Conservation (phyloP, 192 early-diverging fungal species). For the Neocallimastix lanati region DNA sequence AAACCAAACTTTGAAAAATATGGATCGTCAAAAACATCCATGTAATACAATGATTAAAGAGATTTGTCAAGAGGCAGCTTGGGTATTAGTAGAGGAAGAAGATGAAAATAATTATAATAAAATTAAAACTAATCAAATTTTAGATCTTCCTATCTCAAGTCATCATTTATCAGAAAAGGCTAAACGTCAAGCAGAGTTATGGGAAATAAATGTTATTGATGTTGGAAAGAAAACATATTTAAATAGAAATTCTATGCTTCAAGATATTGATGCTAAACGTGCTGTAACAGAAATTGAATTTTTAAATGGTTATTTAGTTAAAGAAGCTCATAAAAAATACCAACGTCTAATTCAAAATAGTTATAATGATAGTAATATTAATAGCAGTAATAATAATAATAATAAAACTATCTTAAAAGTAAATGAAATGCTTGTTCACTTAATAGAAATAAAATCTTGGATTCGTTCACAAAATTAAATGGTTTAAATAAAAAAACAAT, state of each 20-base stretch:
- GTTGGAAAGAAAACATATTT: background rate
- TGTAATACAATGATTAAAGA: background rate
- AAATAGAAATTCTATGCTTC: background rate
- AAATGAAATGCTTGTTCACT: background rate
- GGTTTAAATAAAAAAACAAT: too few relatives aligned
- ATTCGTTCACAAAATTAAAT: background rate
- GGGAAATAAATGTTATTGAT: background rate
- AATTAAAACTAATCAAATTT: background rate
- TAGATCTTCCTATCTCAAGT: background rate
- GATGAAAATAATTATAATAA: background rate
- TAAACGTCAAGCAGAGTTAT: background rate
- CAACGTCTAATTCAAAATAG: background rate
- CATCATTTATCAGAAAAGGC: background rate
- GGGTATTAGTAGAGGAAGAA: background rate
- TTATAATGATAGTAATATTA: too few relatives aligned
- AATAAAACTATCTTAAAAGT: background rate
- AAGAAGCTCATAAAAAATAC: background rate
- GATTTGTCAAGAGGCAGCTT: background rate
- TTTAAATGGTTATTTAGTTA: background rate
- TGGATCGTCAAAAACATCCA: background rate
- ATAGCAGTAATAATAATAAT: too few relatives aligned
- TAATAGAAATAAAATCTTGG: background rate
- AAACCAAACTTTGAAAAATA: background rate
- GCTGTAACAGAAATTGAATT: background rate
- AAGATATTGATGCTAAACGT: background rate